Conservation (phyloP, 257 asterid species). For the Forsythia suspensa region DNA sequence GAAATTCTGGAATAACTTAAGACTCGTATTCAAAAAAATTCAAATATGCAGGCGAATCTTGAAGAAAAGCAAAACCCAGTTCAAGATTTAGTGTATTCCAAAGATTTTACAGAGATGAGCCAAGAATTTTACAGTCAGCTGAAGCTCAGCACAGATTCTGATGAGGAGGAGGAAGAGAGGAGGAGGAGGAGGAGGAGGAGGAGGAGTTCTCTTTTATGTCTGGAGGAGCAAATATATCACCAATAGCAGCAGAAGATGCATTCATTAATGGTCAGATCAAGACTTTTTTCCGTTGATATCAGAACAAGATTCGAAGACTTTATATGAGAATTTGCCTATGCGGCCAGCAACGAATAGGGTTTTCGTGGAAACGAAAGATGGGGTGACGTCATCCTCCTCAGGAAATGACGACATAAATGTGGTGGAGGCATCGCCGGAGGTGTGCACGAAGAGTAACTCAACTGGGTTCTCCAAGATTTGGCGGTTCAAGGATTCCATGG, state of each 20-base stretch:
- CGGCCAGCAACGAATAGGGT: constrained; percentile 57
- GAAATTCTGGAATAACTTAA: background rate
- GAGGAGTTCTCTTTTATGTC: constrained; percentile 70
- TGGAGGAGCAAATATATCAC: constrained; percentile 48
- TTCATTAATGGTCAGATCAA: constrained; percentile 78
- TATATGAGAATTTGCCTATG: constrained; percentile 33
- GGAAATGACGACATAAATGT: constrained; percentile 28
- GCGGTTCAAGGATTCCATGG: constrained; percentile 59
- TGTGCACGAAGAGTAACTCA: constrained; percentile 66
- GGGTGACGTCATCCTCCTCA: constrained; percentile 20
- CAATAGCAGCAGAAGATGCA: constrained; percentile 81
- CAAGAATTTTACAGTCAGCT: constrained; percentile 26
- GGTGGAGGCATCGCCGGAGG: constrained; percentile 33
- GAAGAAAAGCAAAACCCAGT: constrained; percentile 24
- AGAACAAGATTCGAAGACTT: constrained; percentile 32
- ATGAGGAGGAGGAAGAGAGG: constrained; percentile 36
- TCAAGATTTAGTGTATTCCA: constrained; percentile 1
- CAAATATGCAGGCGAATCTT: constrained; percentile 27
- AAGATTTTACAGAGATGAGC: constrained; percentile 11
- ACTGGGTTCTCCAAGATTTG: constrained; percentile 70
- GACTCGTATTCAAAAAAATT: background rate
- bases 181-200: constrained; percentile 53
- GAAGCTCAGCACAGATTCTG: constrained; percentile 12
- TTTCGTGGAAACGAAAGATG: constrained; percentile 37
- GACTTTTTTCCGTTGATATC: constrained; percentile 55